Percentiles rank a stretch among this genome's conserved stretches.
phyloP scores from a whole-genome alignment of 2,329 filamentous ascomycete species.

The Fusarium armeniacum region DNA sequence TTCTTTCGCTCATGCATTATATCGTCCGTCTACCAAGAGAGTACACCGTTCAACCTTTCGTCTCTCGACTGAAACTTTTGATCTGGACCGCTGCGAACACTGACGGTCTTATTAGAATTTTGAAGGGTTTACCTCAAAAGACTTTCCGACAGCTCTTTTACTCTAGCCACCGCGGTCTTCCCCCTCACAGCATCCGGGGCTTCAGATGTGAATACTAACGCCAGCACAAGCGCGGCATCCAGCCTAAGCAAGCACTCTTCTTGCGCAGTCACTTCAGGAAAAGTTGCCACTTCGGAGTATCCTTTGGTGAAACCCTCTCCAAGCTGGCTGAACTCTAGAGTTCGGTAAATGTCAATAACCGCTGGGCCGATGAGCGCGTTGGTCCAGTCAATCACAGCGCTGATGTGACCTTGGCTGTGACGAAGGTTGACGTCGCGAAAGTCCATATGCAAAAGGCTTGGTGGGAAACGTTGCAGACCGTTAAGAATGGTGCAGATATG shows the following conservation, averaged over 20 bases:
- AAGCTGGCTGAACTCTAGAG: slow-evolving; percentile 8
- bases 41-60: background rate
- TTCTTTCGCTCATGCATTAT: background rate
- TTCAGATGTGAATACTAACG: slow-evolving; percentile 13
- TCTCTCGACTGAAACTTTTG: background rate
- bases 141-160: background rate
- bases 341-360: slow-evolving; percentile 17
- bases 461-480: slow-evolving; percentile 1
- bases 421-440: slow-evolving; percentile 27
- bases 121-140: background rate
- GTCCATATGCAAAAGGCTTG: slow-evolving; percentile 22
- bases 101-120: fast-evolving
- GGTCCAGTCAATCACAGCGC: slow-evolving; percentile 22
- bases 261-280: fast-evolving
- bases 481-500: background rate
- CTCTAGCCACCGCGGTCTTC: background rate
- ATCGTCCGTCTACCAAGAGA: background rate
- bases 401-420: background rate
- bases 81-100: too few relatives aligned
- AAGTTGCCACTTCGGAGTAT: fast-evolving
- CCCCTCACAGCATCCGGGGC: slow-evolving; percentile 4
- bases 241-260: slow-evolving; percentile 10
- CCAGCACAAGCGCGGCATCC: slow-evolving; percentile 26
- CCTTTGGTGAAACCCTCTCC: slow-evolving; percentile 3
- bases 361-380: slow-evolving; percentile 23